Base-by-base conservation (phyloP, 352 stramenopile species). In the Blastocystis sp. region DNA sequence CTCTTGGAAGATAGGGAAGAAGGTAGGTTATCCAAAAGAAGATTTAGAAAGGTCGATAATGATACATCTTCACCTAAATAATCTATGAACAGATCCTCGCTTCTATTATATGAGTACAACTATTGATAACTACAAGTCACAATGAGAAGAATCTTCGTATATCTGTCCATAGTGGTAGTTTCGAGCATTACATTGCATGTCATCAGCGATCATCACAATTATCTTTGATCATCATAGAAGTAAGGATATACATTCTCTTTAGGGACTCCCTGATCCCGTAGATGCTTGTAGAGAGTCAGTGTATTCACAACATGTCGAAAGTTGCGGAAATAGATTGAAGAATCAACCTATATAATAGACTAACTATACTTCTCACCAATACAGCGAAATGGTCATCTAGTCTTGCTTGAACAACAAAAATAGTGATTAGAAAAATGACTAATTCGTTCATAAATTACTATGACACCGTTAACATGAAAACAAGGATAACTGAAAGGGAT, bases 291-390 rank as follows among this genome's bases (percentile, higher is more conserved):
- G 21, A 80, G 39, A 19, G 37, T 29, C 21, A 80, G 7, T 29
- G 42, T 39, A 16, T 80, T 80, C 43, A 80, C 43, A 0, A 39
- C 21, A 80, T 80, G 69, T n/a, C 69, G 39, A 80, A 65, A 80
- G 27, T 80, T 80, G 14, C 69, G 39, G 32, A 80, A 80, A 27
- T 43, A 80, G 7, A 43, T 14, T 65, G 69, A 80, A 32, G 69
- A 80, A n/a, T 43, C 42, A n/a, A 80, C 46, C 69, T 80, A 35
- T 61, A 19, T 32, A 63, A 43, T 63, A 58, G 59, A 46, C 5
- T 21, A 59, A 63, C 2, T 16, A 6, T 37, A 16, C 6, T 46
- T 11, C n/a, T 4, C 61, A 80, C 69, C 37, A 80, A 42, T 21
- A 80, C 49, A 42, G 39, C 69, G 59, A 42, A 80, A 27, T 32